Conservation (phyloP, 139 green algal genomes). For the Trebouxia sp. region DNA sequence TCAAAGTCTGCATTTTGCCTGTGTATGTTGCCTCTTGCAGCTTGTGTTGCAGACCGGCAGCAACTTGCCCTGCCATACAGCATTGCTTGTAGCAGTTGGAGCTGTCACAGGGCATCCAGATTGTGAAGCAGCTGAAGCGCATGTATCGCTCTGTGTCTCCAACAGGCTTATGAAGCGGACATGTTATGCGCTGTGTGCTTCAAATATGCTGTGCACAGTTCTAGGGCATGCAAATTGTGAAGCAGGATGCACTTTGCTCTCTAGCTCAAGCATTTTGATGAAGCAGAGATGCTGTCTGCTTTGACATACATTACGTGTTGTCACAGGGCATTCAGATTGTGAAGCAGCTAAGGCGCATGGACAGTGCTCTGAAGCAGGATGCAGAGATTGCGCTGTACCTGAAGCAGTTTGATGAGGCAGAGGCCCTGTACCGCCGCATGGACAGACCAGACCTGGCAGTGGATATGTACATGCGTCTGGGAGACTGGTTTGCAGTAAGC, state of each 20-base stretch:
- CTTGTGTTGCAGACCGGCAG: too few species aligned
- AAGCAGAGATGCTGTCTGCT: not conserved
- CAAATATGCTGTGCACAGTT: too few species aligned
- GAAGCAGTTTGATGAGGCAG: conserved; percentile 81
- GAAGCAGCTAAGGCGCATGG: conserved; percentile 71
- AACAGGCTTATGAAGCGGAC: conserved; percentile 81
- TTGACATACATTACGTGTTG: not conserved
- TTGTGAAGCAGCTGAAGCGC: conserved; percentile 73
- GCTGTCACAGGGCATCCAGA: conserved; percentile 65
- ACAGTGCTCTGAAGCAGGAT: conserved; percentile 66
- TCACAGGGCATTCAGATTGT: conserved; percentile 75
- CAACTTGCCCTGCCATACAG: too few species aligned
- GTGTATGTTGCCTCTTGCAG: too few species aligned
- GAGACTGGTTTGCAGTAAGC: conserved; percentile 75
- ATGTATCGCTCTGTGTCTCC: conserved; percentile 70
- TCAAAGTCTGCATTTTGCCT: too few species aligned
- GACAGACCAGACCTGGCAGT: conserved; percentile 78
- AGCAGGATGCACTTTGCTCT: not conserved
- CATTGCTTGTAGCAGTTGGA: too few species aligned
- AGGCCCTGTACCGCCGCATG: conserved; percentile 72
- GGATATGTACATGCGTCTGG: conserved; percentile 73
- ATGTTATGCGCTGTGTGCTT: too few species aligned
- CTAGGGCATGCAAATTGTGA: too few species aligned
- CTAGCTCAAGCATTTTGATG: not conserved
- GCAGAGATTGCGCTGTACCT: conserved; percentile 76